A percentile compares a stretch with the other conserved stretches of the same genome.
Evolutionary conservation across 306 rosid species (phyloP).

Genomic region (Argentina anserina): DNA sequence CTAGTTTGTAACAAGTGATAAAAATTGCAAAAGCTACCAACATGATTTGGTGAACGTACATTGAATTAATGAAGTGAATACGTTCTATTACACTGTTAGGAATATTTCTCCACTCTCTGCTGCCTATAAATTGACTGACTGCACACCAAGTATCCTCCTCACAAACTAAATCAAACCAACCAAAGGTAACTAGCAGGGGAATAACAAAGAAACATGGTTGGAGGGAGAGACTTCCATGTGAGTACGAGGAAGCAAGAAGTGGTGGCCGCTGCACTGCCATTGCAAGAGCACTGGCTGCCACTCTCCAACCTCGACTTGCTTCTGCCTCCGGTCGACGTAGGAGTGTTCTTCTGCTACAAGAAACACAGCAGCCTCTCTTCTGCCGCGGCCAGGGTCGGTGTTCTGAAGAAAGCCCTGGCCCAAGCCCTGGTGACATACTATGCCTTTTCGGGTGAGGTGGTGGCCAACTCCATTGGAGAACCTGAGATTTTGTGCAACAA

Average conservation of each 20-base stretch:
- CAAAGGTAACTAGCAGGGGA: not conserved
- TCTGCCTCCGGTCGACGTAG: constrained; percentile 56
- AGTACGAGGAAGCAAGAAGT: constrained; percentile 40
- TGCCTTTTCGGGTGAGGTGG: constrained; percentile 64
- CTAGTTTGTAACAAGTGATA: no score
- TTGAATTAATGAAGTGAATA: no score
- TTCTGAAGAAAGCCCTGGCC: constrained; percentile 53
- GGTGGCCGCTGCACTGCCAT: constrained; percentile 54
- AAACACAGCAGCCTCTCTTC: not conserved
- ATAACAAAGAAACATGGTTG: constrained; percentile 9
- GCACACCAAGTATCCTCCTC: not conserved
- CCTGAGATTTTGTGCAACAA: constrained; percentile 74
- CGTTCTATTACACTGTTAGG: not conserved
- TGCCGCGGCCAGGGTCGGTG: constrained; percentile 24
- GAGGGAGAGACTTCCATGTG: constrained; percentile 24
- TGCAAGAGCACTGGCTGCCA: constrained; percentile 58
- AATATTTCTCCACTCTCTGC: not conserved
- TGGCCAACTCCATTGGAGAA: constrained; percentile 41
- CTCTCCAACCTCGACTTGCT: constrained; percentile 78
- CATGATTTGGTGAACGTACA: no score
- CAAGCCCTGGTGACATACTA: constrained; percentile 47
- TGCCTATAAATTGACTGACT: not conserved
- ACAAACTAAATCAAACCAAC: not conserved
- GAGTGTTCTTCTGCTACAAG: constrained; percentile 65
- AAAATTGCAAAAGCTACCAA: no score